Evolutionary conservation across 768 basidiomycete genomes (phyloP), one percentile per base, ranked within the genome.

Genomic region (Boletus speciosus): DNA sequence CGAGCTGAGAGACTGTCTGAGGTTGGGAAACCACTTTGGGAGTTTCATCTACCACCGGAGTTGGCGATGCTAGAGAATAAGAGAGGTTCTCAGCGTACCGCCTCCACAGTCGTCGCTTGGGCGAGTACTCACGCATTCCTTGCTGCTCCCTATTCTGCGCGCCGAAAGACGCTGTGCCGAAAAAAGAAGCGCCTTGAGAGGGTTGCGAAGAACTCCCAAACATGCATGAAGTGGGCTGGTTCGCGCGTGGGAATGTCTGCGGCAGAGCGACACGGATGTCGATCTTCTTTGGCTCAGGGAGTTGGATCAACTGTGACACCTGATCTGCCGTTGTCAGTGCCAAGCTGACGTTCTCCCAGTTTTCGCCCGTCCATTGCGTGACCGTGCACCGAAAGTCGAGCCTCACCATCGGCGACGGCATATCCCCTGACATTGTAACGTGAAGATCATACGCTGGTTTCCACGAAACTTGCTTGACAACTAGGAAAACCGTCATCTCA

Each of bases 311-410:
- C 27, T 58, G 61, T 19, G 47, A 55, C n/a, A 41, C 47, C 11
- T 58, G 63, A 9, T 60, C 48, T 0, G 60, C 65, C 2, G 71
- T 70, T 3, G 62, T 68, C 14, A 72, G 55, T 19, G 40, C 42
- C 41, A 73, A 51, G 27, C 56, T 47, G 10, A 66, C 56, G 34
- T 64, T 57, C 3, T 59, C 61, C 71, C 71, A 73, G 39, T 64
- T 43, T 52, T 73, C 71, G 4, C 69, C 67, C 0, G 71, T 71
- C 32, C 47, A 49, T 34, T 72, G 72, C 2, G 43, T 56, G 23
- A 72, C 63, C 31, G 49, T 49, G 12, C 71, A 69, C 10, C 66
- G 63, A 49, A 70, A 70, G 51, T 70, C 54, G 16, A 72, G 58
- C 29, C 5, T 42, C 37, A 61, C 57, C 2, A 52, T 56, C 12